phyloP scores from a whole-genome alignment of 805 yeast genomes.

The Zygoascus tannicola region DNA sequence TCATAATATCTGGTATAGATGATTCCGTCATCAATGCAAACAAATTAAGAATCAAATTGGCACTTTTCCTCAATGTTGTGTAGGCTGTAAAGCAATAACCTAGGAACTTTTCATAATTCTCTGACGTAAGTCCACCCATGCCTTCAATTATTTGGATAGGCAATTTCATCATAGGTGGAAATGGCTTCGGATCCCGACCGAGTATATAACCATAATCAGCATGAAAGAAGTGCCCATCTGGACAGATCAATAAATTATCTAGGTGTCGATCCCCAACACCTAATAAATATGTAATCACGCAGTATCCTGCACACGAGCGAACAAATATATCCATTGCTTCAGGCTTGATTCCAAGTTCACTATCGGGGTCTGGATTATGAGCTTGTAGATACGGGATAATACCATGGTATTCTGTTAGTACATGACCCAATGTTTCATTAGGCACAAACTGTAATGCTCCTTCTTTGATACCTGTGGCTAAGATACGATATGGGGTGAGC shows the following conservation, averaged over 20 bases:
- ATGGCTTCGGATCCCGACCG: slow-evolving; percentile 97
- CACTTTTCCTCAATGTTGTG: slow-evolving; percentile 79
- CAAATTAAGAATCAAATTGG: slow-evolving; percentile 79
- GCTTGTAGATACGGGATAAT: slow-evolving; percentile 60
- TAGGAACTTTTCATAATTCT: slow-evolving; percentile 76
- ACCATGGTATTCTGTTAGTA: slow-evolving; percentile 57
- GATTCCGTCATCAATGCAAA: slow-evolving; percentile 93
- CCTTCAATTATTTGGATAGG: slow-evolving; percentile 97
- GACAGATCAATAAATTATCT: slow-evolving; percentile 75
- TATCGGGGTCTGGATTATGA: slow-evolving; percentile 47
- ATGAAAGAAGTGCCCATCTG: slow-evolving; percentile 87
- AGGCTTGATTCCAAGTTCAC: slow-evolving; percentile 37
- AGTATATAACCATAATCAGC: slow-evolving; percentile 96
- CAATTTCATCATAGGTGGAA: slow-evolving; percentile 95
- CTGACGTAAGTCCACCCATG: slow-evolving; percentile 88
- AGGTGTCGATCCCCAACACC: slow-evolving; percentile 98
- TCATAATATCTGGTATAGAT: slow-evolving; percentile 70
- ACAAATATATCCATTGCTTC: slow-evolving; percentile 89
- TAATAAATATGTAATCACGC: slow-evolving; percentile 85
- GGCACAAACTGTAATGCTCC: slow-evolving; percentile 95
- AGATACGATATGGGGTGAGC: slow-evolving; percentile 78
- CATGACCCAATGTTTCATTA: slow-evolving; percentile 77
- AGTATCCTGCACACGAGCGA: slow-evolving; percentile 93
- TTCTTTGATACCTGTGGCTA: slow-evolving; percentile 84
- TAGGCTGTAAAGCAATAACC: slow-evolving; percentile 93